Conservation (phyloP, 306 rosid species). For the Pueraria montana region DNA sequence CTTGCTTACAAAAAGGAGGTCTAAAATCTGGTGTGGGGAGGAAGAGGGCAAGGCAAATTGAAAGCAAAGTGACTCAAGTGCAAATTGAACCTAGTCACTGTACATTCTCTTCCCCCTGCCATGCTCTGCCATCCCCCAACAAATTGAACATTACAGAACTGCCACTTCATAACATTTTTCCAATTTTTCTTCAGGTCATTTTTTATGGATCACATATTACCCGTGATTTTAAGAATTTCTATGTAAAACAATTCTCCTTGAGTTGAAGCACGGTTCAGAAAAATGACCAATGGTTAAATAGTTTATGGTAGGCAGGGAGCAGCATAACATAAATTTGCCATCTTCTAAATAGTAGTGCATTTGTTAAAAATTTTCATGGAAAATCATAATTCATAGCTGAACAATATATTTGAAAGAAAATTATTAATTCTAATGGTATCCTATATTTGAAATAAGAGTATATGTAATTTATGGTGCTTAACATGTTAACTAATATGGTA, state of each 20-base stretch:
- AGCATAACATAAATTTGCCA: neutral
- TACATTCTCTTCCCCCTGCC: neutral
- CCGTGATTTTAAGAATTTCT: too few species aligned
- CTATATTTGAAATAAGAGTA: neutral
- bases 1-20: neutral
- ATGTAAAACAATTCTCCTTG: too few species aligned
- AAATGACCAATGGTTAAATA: neutral
- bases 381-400: neutral
- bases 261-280: too few species aligned
- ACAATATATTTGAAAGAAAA: neutral
- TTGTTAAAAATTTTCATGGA: neutral
- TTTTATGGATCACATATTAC: too few species aligned
- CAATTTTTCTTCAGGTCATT: too few species aligned
- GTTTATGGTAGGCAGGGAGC: neutral
- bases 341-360: too few species aligned
- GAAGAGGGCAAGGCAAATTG: neutral
- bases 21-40: neutral
- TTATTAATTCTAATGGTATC: neutral
- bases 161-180: neutral
- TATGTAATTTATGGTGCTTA: neutral
- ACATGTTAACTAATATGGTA: neutral
- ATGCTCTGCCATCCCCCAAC: neutral
- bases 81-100: neutral
- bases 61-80: neutral
- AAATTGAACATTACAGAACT: neutral